phyloP scores from a whole-genome alignment of 176 grass and related monocot genomes.

The Phyllostachys edulis region DNA sequence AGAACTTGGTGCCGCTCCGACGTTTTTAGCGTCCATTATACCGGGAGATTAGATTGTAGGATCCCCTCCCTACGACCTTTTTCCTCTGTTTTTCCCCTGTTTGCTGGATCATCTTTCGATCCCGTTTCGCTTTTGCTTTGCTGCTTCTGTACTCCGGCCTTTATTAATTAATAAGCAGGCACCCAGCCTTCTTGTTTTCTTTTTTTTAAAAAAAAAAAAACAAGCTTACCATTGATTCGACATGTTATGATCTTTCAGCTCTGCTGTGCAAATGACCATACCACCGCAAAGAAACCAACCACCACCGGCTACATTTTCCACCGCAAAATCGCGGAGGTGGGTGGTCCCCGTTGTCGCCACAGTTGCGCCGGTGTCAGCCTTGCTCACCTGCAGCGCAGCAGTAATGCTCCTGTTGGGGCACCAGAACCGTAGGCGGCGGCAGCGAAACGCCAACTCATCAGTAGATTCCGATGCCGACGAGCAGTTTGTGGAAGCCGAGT shows the following conservation, averaged over 20 bases:
- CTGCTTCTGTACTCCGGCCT: no score
- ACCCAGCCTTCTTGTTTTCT: no score
- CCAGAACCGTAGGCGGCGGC: not conserved
- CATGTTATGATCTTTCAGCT: not conserved
- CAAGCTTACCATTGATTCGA: no score
- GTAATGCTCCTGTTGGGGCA: not conserved
- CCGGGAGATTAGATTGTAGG: no score
- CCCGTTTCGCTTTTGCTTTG: no score
- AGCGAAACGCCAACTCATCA: not conserved
- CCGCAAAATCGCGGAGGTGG: not conserved
- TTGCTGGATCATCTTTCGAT: no score
- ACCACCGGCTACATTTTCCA: not conserved
- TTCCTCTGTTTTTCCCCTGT: no score
- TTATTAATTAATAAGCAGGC: no score
- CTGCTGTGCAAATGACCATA: not conserved
- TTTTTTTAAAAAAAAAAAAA: no score
- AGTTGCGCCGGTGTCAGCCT: not conserved
- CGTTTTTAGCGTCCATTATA: no score
- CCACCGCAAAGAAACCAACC: not conserved
- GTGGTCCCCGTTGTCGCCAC: not conserved
- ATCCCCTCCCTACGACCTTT: no score
- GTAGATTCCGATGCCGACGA: not conserved
- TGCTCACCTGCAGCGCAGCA: not conserved
- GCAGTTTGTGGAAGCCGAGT: not conserved
- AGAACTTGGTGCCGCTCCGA: no score